Percentiles rank a stretch among this genome's conserved stretches.
phyloP scores from a whole-genome alignment of 1,284 basidiomycete species.

The Ganoderma meredithae region DNA sequence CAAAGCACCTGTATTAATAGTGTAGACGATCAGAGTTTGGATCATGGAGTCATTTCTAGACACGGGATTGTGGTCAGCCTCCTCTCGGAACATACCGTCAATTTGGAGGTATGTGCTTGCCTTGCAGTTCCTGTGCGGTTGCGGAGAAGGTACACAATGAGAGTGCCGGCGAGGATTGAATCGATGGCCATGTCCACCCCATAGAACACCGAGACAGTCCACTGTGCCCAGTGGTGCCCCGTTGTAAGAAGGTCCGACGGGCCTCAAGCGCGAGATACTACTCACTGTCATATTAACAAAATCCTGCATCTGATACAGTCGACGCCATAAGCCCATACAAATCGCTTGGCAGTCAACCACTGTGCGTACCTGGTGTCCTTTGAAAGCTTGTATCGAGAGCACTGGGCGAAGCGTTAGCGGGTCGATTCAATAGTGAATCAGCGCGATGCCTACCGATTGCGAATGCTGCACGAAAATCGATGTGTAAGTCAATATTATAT shows the following conservation, averaged over 20 bases:
- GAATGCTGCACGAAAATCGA: too few relatives aligned
- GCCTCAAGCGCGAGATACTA: not conserved
- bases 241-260: not conserved
- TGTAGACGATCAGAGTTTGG: slow-evolving; percentile 4
- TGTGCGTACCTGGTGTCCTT: not conserved
- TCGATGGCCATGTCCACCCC: not conserved
- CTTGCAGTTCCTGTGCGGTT: slow-evolving; percentile 1
- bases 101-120: not conserved
- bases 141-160: not conserved
- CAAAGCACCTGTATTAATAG: slow-evolving; percentile 3
- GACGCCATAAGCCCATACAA: not conserved
- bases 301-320: not conserved
- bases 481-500: too few relatives aligned
- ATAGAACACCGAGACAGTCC: slow-evolving; percentile 1
- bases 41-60: slow-evolving; percentile 6
- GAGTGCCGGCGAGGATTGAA: not conserved
- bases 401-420: not conserved
- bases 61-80: not conserved
- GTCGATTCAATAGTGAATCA: too few relatives aligned
- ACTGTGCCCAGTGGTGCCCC: not conserved
- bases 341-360: not conserved
- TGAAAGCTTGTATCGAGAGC: not conserved
- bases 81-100: not conserved
- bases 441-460: not conserved
- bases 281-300: not conserved